phyloP scores from a whole-genome alignment of 495 filamentous ascomycete genomes.

The Pseudomonodictys pantanalensis region DNA sequence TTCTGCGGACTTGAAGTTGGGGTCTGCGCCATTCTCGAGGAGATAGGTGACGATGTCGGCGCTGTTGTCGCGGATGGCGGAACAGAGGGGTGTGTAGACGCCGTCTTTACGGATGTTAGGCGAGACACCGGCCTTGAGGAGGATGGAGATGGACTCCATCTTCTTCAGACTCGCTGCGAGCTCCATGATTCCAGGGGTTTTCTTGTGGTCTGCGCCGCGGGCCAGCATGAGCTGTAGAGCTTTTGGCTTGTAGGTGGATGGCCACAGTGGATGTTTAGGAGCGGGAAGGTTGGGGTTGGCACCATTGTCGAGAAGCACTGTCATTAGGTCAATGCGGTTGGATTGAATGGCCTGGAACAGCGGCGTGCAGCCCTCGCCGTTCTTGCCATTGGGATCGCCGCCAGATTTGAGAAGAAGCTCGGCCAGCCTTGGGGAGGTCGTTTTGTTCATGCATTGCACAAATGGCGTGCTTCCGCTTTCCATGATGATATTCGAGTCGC shows the following conservation, averaged over 20 bases:
- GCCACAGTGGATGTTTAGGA: slow-evolving; percentile 53
- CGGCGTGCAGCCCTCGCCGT: slow-evolving; percentile 49
- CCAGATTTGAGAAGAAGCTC: slow-evolving; percentile 50
- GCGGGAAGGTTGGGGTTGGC: slow-evolving; percentile 50
- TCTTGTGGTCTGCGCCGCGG: slow-evolving; percentile 47
- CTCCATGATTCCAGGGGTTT: slow-evolving; percentile 50
- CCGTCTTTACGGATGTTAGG: slow-evolving; percentile 56
- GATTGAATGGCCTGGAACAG: slow-evolving; percentile 47
- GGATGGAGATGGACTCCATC: slow-evolving; percentile 49
- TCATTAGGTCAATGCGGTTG: slow-evolving; percentile 39
- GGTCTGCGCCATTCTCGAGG: slow-evolving; percentile 50
- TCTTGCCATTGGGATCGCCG: slow-evolving; percentile 52
- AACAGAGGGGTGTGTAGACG: slow-evolving; percentile 56
- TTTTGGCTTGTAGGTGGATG: slow-evolving; percentile 42
- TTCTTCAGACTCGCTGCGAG: slow-evolving; percentile 49
- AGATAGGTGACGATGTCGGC: slow-evolving; percentile 52
- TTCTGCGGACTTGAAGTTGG: slow-evolving; percentile 53
- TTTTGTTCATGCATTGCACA: slow-evolving; percentile 49
- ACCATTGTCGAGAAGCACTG: slow-evolving; percentile 38
- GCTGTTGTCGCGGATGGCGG: slow-evolving; percentile 54
- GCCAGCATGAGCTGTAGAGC: slow-evolving; percentile 46
- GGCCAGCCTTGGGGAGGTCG: slow-evolving; percentile 43
- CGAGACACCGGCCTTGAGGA: slow-evolving; percentile 51
- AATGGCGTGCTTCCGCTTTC: slow-evolving; percentile 49
- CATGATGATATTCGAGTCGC: slow-evolving; percentile 45